Base-by-base conservation (phyloP, 441 rosid genomes). In the Codiaeum variegatum region DNA sequence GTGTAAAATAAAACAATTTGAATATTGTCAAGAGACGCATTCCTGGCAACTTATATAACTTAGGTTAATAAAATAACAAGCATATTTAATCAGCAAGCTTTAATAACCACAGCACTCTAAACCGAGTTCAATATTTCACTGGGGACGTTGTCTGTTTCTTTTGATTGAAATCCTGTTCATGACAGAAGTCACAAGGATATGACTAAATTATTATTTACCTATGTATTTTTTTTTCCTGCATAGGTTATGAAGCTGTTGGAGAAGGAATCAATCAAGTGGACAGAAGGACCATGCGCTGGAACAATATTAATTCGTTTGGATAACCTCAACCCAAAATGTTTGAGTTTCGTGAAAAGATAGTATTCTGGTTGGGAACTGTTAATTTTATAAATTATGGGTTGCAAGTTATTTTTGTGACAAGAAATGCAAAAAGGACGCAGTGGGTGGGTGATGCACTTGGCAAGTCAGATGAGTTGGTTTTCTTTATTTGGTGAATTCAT, bases 241-340 rank as follows among this genome's bases (percentile, higher is more conserved):
- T 72, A 89, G 90, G 73, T 88, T 54, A 59, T 80, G 83, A 86
- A 74, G 74, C 76, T 86, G 13, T 73, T 89, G 32, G 82, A 85
- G 77, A 88, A 55, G 72, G 89, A 89, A 70, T 86, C 89, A 6
- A 76, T 89, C 0, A 38, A 74, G 28, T 86, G 91, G 89, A 75
- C 34, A 6, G 87, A 82, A 70, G 91, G 75, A 52, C 84, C 34
- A 62, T 67, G 66, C 64, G 63, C 67, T 4, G 91, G 91, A 55
- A 73, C 76, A 6, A 74, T 88, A 66, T 13, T 68, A 31, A 82
- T 89, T 54, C 83, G 71, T 9, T 26, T 85, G 59, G 89, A 83
- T 40, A 75, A 75, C 9, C 74, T 89, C 77, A 70, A 87, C 69
- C 86, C 73, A n/a, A 82, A 77, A 73, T 11, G 38, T 19, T 70